Conservation (phyloP, 225 moss, liverwort and hornwort genomes). For the Neckera pumila region DNA sequence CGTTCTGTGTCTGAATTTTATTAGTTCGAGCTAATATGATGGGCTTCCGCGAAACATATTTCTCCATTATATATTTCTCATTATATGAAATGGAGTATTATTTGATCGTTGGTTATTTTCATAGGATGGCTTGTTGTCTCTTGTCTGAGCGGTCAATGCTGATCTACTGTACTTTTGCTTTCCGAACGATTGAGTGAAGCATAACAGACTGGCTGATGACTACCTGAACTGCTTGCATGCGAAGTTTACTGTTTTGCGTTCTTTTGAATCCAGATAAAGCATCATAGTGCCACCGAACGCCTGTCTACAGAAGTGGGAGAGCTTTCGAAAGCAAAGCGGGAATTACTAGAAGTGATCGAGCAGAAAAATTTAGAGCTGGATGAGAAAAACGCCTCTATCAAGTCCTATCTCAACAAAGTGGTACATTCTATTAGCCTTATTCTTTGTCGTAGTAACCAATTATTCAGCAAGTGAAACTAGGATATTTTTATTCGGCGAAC, state of each 20-base stretch:
- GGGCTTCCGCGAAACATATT: background rate
- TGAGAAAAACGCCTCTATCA: constrained; percentile 81
- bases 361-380: constrained; percentile 81
- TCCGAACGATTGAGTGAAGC: background rate
- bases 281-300: constrained; percentile 67
- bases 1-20: background rate
- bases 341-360: constrained; percentile 67
- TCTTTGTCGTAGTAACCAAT: background rate
- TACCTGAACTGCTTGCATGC: background rate
- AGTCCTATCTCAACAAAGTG: constrained; percentile 73
- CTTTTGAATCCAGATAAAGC: constrained; percentile 65
- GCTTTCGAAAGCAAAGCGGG: constrained; percentile 58
- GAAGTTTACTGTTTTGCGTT: background rate
- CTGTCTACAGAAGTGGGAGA: constrained; percentile 67
- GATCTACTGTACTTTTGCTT: background rate
- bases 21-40: background rate
- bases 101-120: background rate
- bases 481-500: background rate
- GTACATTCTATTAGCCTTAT: constrained; percentile 13
- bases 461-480: background rate
- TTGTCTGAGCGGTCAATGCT: background rate
- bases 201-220: background rate
- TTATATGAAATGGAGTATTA: background rate
- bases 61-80: background rate
- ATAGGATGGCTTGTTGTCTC: background rate